Evolutionary conservation across 2,329 filamentous ascomycete species (phyloP), one percentile per base, ranked within the genome.

Genomic region (Venturia oleaginea): DNA sequence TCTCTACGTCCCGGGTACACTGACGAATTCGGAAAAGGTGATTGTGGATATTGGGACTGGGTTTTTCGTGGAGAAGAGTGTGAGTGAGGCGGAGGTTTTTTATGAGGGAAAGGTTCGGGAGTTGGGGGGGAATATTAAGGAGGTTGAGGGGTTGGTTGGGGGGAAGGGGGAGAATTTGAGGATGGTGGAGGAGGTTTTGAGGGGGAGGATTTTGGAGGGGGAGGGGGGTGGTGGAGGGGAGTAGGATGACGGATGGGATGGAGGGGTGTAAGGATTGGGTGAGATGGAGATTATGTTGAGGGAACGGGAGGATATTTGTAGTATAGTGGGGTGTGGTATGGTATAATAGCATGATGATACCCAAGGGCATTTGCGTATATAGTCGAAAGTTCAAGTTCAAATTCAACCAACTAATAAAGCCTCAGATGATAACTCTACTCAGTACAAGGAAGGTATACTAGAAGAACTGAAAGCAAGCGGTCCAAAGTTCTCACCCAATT

Each of bases 31-130:
- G 1, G 84, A 90, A 65, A 87, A 86, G 67, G 91, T 96, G 7
- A 81, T 97, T 65, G 91, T 97, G 48, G 93, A 97, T 75, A 86
- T 97, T 24, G 93, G 93, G 24, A 97, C 93, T 0, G 93, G 93
- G 0, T 97, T 95, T 75, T 92, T 92, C 72, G 87, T 97, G 63
- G 92, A 97, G 78, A 99, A 99, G 80, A 82, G 78, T 11, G 81
- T 83, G 0, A 75, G 77, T 30, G 85, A 88, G 69, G 87, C 86
- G 1, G 80, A 79, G 64, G 83, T 82, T 64, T 91, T 91, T 70
- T 91, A 90, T 70, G 80, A 84, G 62, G 78, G 78, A 34, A 91
- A 90, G 76, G 81, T 89, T 6, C 85, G 87, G 70, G 84, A 87
- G 68, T 69, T 91, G 65, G 83, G 81, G 38, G 77, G 78, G 64